phyloP scores from a whole-genome alignment of 352 stramenopile genomes.

The Saprolegnia diclina region DNA sequence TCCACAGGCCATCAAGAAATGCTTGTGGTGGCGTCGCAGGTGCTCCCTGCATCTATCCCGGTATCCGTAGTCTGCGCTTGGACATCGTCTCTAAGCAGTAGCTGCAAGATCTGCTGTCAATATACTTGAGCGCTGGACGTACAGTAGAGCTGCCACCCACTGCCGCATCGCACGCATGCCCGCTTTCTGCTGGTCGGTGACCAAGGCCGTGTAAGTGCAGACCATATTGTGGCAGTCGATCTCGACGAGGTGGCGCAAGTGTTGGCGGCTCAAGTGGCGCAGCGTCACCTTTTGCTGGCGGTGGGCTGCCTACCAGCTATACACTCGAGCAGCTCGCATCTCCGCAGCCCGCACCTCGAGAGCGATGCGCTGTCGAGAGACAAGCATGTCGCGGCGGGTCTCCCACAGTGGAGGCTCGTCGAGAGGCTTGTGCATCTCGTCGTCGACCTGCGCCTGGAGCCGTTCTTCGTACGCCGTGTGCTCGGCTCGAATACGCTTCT shows the following conservation, averaged over 20 bases:
- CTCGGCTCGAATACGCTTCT: conserved; percentile 46
- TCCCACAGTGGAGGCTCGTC: not conserved
- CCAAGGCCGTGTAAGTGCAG: not conserved
- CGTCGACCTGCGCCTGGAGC: not conserved
- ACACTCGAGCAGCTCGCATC: not conserved
- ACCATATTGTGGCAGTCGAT: conserved; percentile 13
- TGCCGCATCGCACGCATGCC: not conserved
- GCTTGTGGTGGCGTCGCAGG: too few species aligned
- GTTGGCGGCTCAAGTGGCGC: not conserved
- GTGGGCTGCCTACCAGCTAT: not conserved
- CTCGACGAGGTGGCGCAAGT: not conserved
- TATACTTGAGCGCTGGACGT: too few species aligned
- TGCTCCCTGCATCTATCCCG: too few species aligned
- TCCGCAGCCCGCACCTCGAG: not conserved
- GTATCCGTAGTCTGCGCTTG: too few species aligned
- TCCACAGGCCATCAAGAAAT: too few species aligned
- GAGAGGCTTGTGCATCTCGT: not conserved
- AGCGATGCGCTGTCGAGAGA: not conserved
- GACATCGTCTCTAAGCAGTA: too few species aligned
- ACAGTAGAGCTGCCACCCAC: not conserved
- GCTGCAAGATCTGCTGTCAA: too few species aligned
- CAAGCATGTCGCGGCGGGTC: not conserved
- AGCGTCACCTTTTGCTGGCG: not conserved
- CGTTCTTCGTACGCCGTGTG: not conserved
- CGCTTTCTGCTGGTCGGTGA: not conserved